Evolutionary conservation across 257 asterid genomes (phyloP), one percentile per base, ranked within the genome.

Genomic region (Nicotiana obtusifolia): DNA sequence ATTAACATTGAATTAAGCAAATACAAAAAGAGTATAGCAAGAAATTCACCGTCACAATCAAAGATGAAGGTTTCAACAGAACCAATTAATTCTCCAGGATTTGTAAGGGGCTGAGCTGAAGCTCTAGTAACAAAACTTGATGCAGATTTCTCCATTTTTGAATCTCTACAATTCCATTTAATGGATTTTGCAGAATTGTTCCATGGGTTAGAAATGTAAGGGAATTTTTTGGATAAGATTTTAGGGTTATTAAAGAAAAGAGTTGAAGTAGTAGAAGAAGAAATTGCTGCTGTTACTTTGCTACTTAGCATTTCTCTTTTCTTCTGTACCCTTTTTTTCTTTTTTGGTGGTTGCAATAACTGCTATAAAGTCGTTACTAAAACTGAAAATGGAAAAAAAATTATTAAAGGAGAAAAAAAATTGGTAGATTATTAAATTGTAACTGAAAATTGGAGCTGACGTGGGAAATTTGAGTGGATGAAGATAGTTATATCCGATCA

Each of bases 61-160:
- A 96, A 96, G 71, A 96, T 94, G 92, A 96, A 96, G 44, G 98
- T 96, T 83, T 94, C 98, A 28, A 94, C 98, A 66, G 97, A 92
- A 86, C 93, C 93, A 78, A 96, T 92, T 66, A 96, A 97, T 81
- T 91, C 92, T 84, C 90, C 98, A 65, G 98, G 93, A 77, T 92
- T 89, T 83, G 87, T 87, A 85, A 96, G 98, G 78, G 93, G 90
- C 83, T 90, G 89, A 5, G 97, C 95, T 37, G 98, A 86, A 77
- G 97, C 90, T 20, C 30, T 87, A 5, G 87, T 80, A 56, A 83
- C 90, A 20, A 75, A 60, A 77, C 84, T 80, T 37, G 93, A 84
- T 83, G 87, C 80, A 65, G 91, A 61, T 20, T 86, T 64, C 88
- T 91, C 90, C 90, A 86, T 91, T 85, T 88, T 90, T 24, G 91